Conservation (phyloP, 805 yeast species). For the Wickerhamiella kurtzmanii region DNA sequence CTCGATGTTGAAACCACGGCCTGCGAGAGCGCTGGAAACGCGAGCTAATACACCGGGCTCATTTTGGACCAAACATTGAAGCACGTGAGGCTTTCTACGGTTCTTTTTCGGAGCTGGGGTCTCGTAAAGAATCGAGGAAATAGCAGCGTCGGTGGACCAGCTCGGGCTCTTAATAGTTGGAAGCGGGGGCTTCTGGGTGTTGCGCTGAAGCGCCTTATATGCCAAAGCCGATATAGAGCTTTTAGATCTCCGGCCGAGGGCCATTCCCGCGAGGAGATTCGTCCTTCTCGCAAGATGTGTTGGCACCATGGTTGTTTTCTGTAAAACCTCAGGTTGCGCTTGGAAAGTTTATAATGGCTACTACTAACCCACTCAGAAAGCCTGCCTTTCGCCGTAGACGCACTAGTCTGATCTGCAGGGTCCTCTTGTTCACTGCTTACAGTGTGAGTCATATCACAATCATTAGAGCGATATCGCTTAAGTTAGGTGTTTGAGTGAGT, state of each 20-base stretch:
- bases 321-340: not conserved
- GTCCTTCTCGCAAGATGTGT: not conserved
- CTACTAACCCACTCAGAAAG: too few species aligned
- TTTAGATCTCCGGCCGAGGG: slow-evolving; percentile 2
- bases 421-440: not conserved
- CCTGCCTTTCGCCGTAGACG: not conserved
- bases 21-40: slow-evolving; percentile 90
- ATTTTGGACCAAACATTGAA: slow-evolving; percentile 94
- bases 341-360: not conserved
- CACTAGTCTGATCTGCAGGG: not conserved
- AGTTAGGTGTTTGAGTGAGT: too few species aligned
- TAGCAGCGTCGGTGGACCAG: slow-evolving; percentile 96
- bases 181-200: slow-evolving; percentile 73
- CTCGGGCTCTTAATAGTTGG: slow-evolving; percentile 88
- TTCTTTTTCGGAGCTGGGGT: slow-evolving; percentile 50
- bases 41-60: slow-evolving; percentile 96
- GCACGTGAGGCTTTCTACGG: slow-evolving; percentile 71
- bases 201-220: slow-evolving; percentile 80
- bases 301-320: not conserved
- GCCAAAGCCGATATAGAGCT: slow-evolving; percentile 85
- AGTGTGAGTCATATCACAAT: not conserved
- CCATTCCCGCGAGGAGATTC: not conserved
- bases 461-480: not conserved
- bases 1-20: slow-evolving; percentile 96
- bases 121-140: slow-evolving; percentile 86